Evolutionary conservation across 116 monocot genomes (phyloP).

Genomic region (Iris pallida): DNA sequence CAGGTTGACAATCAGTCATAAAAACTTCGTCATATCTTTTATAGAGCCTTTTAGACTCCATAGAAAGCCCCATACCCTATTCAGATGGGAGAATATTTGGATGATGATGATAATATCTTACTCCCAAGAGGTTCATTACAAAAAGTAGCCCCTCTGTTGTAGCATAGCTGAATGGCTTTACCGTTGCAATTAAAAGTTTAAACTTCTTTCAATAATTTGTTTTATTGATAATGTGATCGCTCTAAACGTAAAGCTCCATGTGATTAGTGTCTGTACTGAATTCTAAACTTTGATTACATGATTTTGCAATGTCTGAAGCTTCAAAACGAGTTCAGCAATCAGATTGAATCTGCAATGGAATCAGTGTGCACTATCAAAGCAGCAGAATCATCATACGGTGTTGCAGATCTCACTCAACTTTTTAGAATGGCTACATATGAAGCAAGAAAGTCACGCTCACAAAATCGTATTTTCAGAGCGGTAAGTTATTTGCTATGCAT

Average conservation of each 20-base stretch:
- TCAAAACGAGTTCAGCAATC: conserved; percentile 71
- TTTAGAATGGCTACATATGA: conserved; percentile 61
- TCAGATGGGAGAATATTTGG: no score
- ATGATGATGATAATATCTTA: no score
- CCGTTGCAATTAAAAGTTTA: no score
- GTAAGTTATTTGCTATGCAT: conserved; percentile 31
- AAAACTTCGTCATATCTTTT: no score
- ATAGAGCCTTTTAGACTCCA: no score
- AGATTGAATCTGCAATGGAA: conserved; percentile 31
- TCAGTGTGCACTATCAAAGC: conserved; percentile 44
- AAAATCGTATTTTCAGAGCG: conserved; percentile 79
- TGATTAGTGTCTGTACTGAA: not conserved
- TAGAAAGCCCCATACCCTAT: no score
- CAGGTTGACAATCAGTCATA: no score
- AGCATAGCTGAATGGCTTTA: no score
- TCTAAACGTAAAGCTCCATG: not conserved
- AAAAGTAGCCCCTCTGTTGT: no score
- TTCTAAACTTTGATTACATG: conserved; percentile 2
- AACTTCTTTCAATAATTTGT: no score
- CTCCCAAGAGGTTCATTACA: no score
- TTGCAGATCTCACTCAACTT: conserved; percentile 78
- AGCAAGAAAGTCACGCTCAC: conserved; percentile 53
- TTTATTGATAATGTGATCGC: no score
- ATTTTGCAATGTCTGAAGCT: conserved; percentile 36
- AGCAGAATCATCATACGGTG: conserved; percentile 28